Evolutionary conservation across 768 basidiomycete species (phyloP).

Genomic region (Russula lepida): DNA sequence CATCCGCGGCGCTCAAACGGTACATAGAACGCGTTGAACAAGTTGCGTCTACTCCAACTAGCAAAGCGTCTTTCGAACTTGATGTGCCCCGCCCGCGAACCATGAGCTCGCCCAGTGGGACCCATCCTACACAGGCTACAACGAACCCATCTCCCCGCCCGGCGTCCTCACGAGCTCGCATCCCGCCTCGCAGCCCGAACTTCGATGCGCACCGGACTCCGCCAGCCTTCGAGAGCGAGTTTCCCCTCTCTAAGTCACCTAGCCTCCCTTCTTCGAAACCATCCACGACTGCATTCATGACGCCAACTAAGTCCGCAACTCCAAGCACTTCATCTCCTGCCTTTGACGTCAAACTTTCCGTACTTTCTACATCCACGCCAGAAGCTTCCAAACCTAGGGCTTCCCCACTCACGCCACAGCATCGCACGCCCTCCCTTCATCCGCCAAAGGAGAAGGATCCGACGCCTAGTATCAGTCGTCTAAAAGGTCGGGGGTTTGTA

Average conservation of each 20-base stretch:
- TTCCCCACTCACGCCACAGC: conserved; percentile 37
- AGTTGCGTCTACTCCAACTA: not conserved
- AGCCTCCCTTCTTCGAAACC: conserved; percentile 19
- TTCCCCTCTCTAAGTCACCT: not conserved
- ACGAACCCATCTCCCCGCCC: not conserved
- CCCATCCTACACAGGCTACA: not conserved
- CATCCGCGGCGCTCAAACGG: conserved; percentile 13
- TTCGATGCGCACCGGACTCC: not conserved
- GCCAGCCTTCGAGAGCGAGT: not conserved
- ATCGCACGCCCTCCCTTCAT: conserved; percentile 53
- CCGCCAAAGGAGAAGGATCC: conserved; percentile 53
- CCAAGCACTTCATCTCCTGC: conserved; percentile 27
- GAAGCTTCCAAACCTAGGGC: conserved; percentile 43
- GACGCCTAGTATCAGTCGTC: conserved; percentile 72
- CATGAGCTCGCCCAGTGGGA: conserved; percentile 23
- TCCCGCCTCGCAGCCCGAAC: conserved; percentile 3
- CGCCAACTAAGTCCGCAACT: conserved; percentile 24
- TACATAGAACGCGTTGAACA: conserved; percentile 18
- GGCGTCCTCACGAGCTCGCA: not conserved
- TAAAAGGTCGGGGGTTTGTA: conserved; percentile 82
- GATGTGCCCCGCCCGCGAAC: conserved; percentile 9
- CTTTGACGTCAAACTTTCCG: conserved; percentile 19
- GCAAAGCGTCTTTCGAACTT: not conserved
- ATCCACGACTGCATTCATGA: conserved; percentile 11
- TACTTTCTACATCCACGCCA: conserved; percentile 25